Evolutionary conservation across 495 filamentous ascomycete species (phyloP), one percentile per base, ranked within the genome.

Genomic region (Oidiodendron maius): DNA sequence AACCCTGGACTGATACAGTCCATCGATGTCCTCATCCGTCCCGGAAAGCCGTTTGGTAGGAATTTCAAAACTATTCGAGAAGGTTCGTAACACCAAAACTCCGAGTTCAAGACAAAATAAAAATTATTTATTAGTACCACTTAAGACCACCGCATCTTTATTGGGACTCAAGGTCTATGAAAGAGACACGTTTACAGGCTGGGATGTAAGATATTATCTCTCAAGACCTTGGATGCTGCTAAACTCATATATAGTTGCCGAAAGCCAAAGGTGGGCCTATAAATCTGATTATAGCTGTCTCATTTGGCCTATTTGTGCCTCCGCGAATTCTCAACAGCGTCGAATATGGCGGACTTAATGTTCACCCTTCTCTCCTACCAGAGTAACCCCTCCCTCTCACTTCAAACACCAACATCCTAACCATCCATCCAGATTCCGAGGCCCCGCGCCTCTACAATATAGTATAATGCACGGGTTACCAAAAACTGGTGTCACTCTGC

Each of bases 301-400:
- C 93, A 5, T 98, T 97, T 63, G 93, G 93, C 3, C 76, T 94
- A 13, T 83, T 95, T 41, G 80, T 98, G 9, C 94, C 93, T 1
- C 77, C 80, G 4, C 74, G 86, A 3, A 76, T 96, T 13, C 72
- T 97, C 35, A 71, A 69, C 21, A 64, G 56, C 4, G 75, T 86
- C 13, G 73, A 76, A 47, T 95, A 91, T 66, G 90, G 91, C 50
- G 93, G 93, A 0, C 64, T 97, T 18, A 98, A 98, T 66, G 75
- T 98, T 3, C 93, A 98, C 61, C 93, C 93, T 1, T 96, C 91
- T n/a, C 61, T 95, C 5, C 79, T 98, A 11, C 93, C 93, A 6
- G 82, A 91, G 83, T 87, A 74, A 40, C 76, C 40, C n/a, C 6
- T 18, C 39, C n/a, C 45, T 6, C 23, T 16, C 34, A 15, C 17